Evolutionary conservation across 2,329 filamentous ascomycete genomes (phyloP).

Genomic region (Fusarium poae): DNA sequence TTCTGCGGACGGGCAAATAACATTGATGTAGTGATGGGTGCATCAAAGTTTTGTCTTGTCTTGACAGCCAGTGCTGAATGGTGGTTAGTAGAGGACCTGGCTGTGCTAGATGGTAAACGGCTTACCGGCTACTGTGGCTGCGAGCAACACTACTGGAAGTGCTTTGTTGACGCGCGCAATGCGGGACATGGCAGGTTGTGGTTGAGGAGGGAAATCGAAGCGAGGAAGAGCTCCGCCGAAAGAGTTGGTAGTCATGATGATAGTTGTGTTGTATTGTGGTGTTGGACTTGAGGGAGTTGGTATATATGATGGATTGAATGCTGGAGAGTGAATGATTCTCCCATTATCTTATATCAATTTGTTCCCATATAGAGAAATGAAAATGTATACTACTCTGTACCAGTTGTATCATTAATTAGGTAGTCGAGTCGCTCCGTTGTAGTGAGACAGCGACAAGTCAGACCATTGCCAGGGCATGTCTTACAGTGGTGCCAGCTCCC

Average conservation of each 20-base stretch:
- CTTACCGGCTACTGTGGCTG: conserved; percentile 30
- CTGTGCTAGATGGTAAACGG: accelerated
- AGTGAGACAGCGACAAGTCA: conserved; percentile 16
- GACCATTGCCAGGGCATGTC: conserved; percentile 10
- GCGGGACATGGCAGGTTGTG: conserved; percentile 26
- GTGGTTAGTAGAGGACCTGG: not conserved
- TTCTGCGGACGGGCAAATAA: conserved; percentile 5
- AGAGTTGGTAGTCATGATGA: conserved; percentile 41
- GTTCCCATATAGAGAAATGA: not conserved
- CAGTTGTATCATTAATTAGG: conserved; percentile 7
- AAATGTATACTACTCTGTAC: not conserved
- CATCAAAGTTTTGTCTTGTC: conserved; percentile 19
- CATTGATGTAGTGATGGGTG: not conserved
- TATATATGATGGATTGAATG: not conserved
- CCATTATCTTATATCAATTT: conserved; percentile 32
- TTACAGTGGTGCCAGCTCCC: conserved; percentile 6
- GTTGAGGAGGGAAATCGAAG: conserved; percentile 36
- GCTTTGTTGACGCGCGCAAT: conserved; percentile 37
- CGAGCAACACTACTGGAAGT: conserved; percentile 28
- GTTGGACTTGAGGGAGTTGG: not conserved
- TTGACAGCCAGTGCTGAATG: conserved; percentile 28
- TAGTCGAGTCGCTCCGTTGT: conserved; percentile 1
- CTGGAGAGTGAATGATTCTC: conserved; percentile 9
- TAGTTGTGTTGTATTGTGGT: not conserved
- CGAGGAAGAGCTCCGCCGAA: conserved; percentile 42